Percentiles rank a stretch among this genome's conserved stretches.
These are phyloP conservation scores for Lachnellula hyalina DNA, from an alignment of 2,329 filamentous ascomycete species.

Conservation along the genomic window DNA sequence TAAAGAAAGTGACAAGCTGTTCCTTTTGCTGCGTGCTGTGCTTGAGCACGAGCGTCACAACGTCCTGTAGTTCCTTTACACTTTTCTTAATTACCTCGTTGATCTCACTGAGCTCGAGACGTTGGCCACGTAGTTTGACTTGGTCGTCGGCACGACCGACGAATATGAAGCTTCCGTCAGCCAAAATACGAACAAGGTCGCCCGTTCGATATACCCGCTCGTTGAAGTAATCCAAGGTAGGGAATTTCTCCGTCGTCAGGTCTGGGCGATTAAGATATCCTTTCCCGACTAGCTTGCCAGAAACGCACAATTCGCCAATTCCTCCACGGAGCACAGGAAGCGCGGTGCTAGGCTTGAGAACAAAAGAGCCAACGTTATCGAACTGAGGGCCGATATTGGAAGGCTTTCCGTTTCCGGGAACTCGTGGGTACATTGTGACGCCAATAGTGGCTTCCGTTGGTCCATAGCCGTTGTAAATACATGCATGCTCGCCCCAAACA, in stretches of 20 bases:
- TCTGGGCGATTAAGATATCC: conserved; percentile 79
- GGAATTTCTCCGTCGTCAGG: conserved; percentile 74
- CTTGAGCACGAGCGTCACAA: conserved; percentile 68
- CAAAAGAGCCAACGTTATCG: conserved; percentile 78
- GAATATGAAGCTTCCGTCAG: conserved; percentile 82
- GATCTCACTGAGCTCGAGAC: conserved; percentile 87
- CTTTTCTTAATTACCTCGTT: conserved; percentile 73
- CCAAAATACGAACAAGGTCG: conserved; percentile 75
- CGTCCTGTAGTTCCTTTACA: conserved; percentile 55
- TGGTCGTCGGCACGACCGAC: conserved; percentile 85
- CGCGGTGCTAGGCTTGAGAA: conserved; percentile 65
- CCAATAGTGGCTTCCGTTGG: conserved; percentile 93
- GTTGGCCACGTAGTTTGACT: conserved; percentile 83
- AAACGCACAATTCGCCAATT: conserved; percentile 83
- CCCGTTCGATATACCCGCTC: conserved; percentile 80
- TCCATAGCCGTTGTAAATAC: conserved; percentile 90
- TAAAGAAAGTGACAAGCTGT: conserved; percentile 73
- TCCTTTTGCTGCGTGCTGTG: conserved; percentile 71
- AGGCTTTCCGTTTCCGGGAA: conserved; percentile 70
- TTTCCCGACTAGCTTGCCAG: conserved; percentile 79
- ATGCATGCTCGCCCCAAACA: conserved; percentile 70
- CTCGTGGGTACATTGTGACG: conserved; percentile 81
- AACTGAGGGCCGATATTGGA: conserved; percentile 88
- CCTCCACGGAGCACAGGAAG: conserved; percentile 70
- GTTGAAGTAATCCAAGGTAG: conserved; percentile 49